phyloP scores from a whole-genome alignment of 129 eudicot species.

The Dittrichia graveolens region DNA sequence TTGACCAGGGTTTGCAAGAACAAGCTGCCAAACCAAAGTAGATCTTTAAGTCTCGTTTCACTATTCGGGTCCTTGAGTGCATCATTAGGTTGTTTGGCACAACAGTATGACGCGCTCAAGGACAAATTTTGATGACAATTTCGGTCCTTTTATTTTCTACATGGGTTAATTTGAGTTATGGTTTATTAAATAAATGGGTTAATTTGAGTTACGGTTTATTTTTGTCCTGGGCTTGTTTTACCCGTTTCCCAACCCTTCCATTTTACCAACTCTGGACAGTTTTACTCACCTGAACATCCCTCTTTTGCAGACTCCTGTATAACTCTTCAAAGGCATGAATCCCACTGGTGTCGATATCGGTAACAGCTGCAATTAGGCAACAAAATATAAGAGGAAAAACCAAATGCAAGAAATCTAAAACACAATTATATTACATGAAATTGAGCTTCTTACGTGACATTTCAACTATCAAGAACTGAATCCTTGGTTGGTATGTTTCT shows the following conservation, averaged over 20 bases:
- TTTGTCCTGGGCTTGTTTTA: background rate
- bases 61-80: background rate
- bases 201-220: background rate
- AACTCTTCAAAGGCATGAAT: constrained; percentile 76
- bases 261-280: background rate
- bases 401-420: background rate
- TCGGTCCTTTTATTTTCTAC: background rate
- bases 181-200: background rate
- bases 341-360: constrained; percentile 77
- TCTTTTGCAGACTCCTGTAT: constrained; percentile 51
- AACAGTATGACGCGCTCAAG: background rate
- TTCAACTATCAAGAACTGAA: constrained; percentile 64
- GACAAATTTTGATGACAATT: background rate
- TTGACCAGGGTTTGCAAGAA: constrained; percentile 81
- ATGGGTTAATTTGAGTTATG: background rate
- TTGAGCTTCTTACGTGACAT: constrained; percentile 67
- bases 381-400: background rate
- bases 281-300: constrained; percentile 58
- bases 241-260: background rate
- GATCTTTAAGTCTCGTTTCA: background rate
- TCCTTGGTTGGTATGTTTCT: constrained; percentile 42
- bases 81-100: background rate
- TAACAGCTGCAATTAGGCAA: constrained; percentile 52
- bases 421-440: background rate
- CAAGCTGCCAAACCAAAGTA: constrained; percentile 48